Conservation (phyloP, 768 basidiomycete genomes). For the Mycena rosella region DNA sequence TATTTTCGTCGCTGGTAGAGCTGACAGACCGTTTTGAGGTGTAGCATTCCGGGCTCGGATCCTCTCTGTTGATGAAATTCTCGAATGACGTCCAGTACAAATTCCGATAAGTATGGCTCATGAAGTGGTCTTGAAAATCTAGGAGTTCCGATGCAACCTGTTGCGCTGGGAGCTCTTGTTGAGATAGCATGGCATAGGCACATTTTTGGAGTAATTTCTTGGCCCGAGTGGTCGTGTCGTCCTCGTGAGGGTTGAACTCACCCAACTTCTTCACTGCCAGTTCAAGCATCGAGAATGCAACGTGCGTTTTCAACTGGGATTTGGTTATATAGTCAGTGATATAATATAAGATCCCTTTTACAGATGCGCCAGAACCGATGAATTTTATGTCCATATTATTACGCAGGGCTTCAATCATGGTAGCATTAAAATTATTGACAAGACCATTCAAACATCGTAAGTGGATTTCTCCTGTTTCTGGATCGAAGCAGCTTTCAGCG, state of each 20-base stretch:
- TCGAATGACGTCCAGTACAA: constrained; percentile 43
- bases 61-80: constrained; percentile 16
- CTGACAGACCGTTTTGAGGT: background rate
- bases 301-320: constrained; percentile 38
- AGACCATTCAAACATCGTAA: constrained; percentile 4
- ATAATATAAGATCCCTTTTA: constrained; percentile 49
- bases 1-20: background rate
- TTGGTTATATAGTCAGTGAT: constrained; percentile 54
- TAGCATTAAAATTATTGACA: constrained; percentile 25
- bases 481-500: background rate
- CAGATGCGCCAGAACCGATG: constrained; percentile 42
- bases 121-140: constrained; percentile 46
- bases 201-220: constrained; percentile 45
- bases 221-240: background rate
- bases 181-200: constrained; percentile 37
- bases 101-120: constrained; percentile 40
- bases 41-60: constrained; percentile 17
- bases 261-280: constrained; percentile 36
- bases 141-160: constrained; percentile 44
- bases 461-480: constrained; percentile 12
- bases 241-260: constrained; percentile 13
- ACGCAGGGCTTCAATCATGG: constrained; percentile 25
- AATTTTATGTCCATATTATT: constrained; percentile 42
- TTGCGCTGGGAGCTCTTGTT: constrained; percentile 44
- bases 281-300: constrained; percentile 32